Conservation (phyloP, 768 basidiomycete species). For the Peribolospora baueri region DNA sequence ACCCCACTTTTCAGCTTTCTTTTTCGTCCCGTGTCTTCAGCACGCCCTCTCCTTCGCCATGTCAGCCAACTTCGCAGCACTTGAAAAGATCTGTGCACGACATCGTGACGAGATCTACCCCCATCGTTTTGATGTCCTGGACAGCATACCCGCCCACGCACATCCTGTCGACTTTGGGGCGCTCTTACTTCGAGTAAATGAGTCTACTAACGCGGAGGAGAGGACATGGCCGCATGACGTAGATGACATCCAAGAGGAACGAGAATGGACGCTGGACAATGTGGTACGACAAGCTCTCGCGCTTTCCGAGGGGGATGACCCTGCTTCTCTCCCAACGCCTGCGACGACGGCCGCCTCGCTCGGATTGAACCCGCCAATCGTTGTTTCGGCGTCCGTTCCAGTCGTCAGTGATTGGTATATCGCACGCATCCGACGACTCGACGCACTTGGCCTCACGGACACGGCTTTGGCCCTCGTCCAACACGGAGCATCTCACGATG, state of each 20-base stretch:
- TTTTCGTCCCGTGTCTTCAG: slow-evolving; percentile 32
- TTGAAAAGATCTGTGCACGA: slow-evolving; percentile 33
- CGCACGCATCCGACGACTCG: slow-evolving; percentile 34
- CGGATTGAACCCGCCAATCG: too few relatives aligned
- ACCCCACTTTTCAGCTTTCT: slow-evolving; percentile 34
- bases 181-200: slow-evolving; percentile 40
- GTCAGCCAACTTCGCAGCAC: slow-evolving; percentile 31
- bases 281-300: background rate
- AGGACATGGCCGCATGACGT: slow-evolving; percentile 1
- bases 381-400: slow-evolving; percentile 16
- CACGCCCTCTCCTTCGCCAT: slow-evolving; percentile 45
- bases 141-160: slow-evolving; percentile 47
- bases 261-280: slow-evolving; percentile 3
- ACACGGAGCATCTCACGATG: slow-evolving; percentile 56
- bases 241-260: slow-evolving; percentile 1
- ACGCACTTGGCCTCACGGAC: slow-evolving; percentile 48
- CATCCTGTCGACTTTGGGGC: slow-evolving; percentile 37
- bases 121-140: slow-evolving; percentile 41
- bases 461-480: slow-evolving; percentile 55
- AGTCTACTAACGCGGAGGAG: slow-evolving; percentile 25
- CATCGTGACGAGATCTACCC: slow-evolving; percentile 41
- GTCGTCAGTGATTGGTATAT: slow-evolving; percentile 55
- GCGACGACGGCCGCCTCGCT: slow-evolving; percentile 19
- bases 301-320: background rate
- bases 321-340: slow-evolving; percentile 8